Conservation (phyloP, 306 rosid genomes). For the Casuarina cunninghamiana region DNA sequence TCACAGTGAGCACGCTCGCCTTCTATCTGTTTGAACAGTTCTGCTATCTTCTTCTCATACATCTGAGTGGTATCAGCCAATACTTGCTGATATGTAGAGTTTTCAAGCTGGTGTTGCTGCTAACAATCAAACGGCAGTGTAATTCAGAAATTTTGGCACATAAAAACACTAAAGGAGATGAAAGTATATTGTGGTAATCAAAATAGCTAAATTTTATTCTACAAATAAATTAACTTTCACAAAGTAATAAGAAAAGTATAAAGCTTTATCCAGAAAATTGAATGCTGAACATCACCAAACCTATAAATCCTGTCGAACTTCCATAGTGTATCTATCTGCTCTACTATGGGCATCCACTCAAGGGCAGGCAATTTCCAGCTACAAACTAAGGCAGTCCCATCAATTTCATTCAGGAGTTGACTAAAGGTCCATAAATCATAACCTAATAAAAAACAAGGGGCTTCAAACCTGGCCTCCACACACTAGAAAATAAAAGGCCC, state of each 20-base stretch:
- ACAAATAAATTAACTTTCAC: not conserved
- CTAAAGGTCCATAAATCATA: no score
- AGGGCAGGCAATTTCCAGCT: not conserved
- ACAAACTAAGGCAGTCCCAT: not conserved
- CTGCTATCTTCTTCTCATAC: slow-evolving; percentile 61
- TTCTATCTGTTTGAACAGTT: slow-evolving; percentile 46
- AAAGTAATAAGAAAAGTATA: not conserved
- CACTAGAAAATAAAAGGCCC: no score
- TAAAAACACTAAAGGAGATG: not conserved
- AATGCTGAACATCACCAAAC: not conserved
- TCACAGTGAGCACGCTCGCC: slow-evolving; percentile 36
- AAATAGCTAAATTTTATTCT: not conserved
- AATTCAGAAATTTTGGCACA: not conserved
- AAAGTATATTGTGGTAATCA: not conserved
- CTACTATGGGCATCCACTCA: not conserved
- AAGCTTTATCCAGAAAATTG: slow-evolving; percentile 2
- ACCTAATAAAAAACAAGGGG: no score
- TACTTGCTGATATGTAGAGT: slow-evolving; percentile 50
- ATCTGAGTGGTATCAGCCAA: slow-evolving; percentile 69
- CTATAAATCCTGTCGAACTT: not conserved
- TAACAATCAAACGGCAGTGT: slow-evolving; percentile 38
- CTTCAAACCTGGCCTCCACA: no score
- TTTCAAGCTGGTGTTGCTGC: slow-evolving; percentile 65
- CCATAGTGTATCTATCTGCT: not conserved
- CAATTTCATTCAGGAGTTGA: not conserved